Conservation (phyloP, 495 filamentous ascomycete species). For the Massariosphaeria phaeospora region DNA sequence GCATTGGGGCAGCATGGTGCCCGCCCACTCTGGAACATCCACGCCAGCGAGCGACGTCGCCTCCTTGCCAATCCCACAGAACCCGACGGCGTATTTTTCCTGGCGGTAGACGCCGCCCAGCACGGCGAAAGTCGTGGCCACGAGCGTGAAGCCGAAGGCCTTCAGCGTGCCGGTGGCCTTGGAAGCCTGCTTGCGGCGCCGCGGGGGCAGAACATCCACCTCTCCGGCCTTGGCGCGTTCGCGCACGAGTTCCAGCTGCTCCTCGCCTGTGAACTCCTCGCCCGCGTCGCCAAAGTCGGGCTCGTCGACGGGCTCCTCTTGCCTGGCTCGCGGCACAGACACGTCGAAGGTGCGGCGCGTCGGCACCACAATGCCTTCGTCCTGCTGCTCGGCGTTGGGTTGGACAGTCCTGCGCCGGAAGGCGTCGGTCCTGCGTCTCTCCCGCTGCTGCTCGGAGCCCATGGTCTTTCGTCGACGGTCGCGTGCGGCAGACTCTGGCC, state of each 20-base stretch:
- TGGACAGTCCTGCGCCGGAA: constrained; percentile 43
- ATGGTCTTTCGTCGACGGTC: constrained; percentile 45
- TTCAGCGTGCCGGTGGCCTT: constrained; percentile 36
- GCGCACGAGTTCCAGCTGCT: constrained; percentile 67
- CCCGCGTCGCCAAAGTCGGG: constrained; percentile 46
- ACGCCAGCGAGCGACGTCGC: constrained; percentile 38
- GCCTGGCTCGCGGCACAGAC: constrained; percentile 33
- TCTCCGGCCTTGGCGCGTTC: constrained; percentile 51
- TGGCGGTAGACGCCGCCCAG: constrained; percentile 79
- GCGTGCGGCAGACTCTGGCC: constrained; percentile 37
- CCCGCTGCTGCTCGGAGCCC: constrained; percentile 32
- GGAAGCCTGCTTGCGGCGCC: constrained; percentile 25
- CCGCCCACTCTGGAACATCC: constrained; percentile 52
- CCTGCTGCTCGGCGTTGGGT: constrained; percentile 32
- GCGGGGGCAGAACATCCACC: constrained; percentile 36
- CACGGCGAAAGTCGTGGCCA: constrained; percentile 60
- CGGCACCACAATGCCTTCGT: constrained; percentile 42
- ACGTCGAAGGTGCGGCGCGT: constrained; percentile 45
- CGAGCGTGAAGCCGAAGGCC: constrained; percentile 49
- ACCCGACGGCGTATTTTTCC: constrained; percentile 91
- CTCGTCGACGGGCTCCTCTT: constrained; percentile 48
- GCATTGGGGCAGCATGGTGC: constrained; percentile 69
- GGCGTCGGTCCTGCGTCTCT: constrained; percentile 48
- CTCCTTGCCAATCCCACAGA: constrained; percentile 78
- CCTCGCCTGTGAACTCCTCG: constrained; percentile 92